Evolutionary conservation across 2,329 filamentous ascomycete genomes (phyloP).

Genomic region (Cryphonectria carpinicola): DNA sequence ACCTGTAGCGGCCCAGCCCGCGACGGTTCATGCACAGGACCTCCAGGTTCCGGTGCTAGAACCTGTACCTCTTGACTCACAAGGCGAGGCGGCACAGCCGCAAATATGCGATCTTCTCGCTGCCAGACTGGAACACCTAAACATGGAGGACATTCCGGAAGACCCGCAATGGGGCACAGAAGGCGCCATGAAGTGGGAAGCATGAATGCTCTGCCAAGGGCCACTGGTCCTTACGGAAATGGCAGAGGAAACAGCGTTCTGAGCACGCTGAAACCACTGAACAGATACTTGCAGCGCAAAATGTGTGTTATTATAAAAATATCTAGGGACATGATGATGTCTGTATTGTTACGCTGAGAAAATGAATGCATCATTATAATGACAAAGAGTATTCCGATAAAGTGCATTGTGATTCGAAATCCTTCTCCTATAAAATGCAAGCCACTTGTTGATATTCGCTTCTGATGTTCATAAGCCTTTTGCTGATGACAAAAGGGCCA

Average conservation of each 20-base stretch:
- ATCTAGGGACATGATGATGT: background rate
- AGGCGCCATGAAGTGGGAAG: background rate
- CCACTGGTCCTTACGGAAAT: background rate
- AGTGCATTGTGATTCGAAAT: too few relatives aligned
- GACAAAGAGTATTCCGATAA: background rate
- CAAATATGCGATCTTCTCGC: background rate
- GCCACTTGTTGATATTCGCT: too few relatives aligned
- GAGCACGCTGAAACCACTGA: background rate
- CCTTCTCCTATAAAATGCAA: too few relatives aligned
- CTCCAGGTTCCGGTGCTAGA: background rate
- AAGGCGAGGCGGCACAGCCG: background rate
- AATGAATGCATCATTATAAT: background rate
- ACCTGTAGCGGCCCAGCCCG: background rate
- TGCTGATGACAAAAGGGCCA: background rate
- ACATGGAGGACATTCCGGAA: background rate
- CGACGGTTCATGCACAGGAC: background rate
- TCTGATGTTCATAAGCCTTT: constrained; percentile 33
- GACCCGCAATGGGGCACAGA: background rate
- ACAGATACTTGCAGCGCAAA: background rate
- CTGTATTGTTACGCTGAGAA: background rate
- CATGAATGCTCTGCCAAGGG: background rate
- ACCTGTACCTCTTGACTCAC: background rate
- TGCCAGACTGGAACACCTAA: background rate
- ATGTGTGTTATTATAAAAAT: background rate
- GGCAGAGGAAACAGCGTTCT: background rate